A percentile compares a stretch with the other conserved stretches of the same genome.
These are phyloP conservation scores for Nyssa sinensis DNA, from an alignment of 148 eudicot species.

Conservation along the genomic window DNA sequence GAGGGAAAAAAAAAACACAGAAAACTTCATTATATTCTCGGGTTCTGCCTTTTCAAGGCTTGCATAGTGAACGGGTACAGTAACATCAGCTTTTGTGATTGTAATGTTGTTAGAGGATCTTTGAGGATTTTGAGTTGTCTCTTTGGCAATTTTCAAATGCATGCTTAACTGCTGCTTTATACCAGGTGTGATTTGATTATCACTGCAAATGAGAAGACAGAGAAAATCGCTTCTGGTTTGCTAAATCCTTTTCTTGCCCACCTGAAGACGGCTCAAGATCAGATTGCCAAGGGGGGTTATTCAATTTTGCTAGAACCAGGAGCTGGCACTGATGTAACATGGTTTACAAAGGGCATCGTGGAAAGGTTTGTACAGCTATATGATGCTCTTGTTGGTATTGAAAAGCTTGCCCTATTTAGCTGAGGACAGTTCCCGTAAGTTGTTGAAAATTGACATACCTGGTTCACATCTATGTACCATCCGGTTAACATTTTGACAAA, in stretches of 20 bases:
- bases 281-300: constrained; percentile 95
- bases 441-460: not conserved
- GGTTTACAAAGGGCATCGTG: constrained; percentile 96
- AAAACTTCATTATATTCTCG: no score
- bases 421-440: not conserved
- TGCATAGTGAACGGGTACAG: no score
- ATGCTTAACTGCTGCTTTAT: constrained; percentile 19
- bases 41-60: no score
- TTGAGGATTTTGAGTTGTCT: not conserved
- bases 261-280: constrained; percentile 88
- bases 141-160: not conserved
- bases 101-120: not conserved
- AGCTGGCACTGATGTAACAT: constrained; percentile 46
- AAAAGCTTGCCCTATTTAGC: not conserved
- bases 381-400: constrained; percentile 6
- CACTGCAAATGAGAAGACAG: constrained; percentile 73
- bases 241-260: constrained; percentile 88
- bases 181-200: constrained; percentile 89
- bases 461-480: not conserved
- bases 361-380: constrained; percentile 57
- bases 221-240: constrained; percentile 93
- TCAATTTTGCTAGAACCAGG: constrained; percentile 78
- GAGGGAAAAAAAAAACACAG: no score
- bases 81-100: no score
- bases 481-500: not conserved